Percentiles rank a stretch among this genome's conserved stretches.
Evolutionary conservation across 2,329 filamentous ascomycete genomes (phyloP).

Genomic region (Pyrenophora graminea): DNA sequence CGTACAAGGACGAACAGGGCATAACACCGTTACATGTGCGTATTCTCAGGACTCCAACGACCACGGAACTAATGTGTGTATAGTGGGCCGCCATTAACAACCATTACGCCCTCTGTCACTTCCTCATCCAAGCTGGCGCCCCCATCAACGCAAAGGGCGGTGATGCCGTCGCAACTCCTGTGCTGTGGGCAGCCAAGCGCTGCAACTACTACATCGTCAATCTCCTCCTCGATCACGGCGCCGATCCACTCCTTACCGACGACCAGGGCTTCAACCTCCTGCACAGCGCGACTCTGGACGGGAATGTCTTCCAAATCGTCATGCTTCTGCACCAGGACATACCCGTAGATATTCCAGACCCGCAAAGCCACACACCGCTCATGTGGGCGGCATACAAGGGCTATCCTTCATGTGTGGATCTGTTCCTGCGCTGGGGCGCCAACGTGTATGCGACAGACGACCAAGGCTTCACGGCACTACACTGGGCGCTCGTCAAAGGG

Average conservation of each 20-base stretch:
- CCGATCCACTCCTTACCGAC: conserved; percentile 89
- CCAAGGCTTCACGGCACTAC: conserved; percentile 89
- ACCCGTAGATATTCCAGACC: conserved; percentile 86
- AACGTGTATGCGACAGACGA: conserved; percentile 90
- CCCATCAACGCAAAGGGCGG: conserved; percentile 95
- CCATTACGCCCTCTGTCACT: conserved; percentile 95
- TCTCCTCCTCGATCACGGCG: conserved; percentile 85
- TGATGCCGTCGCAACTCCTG: conserved; percentile 88
- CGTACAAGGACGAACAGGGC: conserved; percentile 84
- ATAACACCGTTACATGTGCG: conserved; percentile 93
- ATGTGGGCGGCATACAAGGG: conserved; percentile 99
- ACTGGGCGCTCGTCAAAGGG: conserved; percentile 96
- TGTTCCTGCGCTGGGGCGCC: conserved; percentile 93
- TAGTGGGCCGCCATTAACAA: conserved; percentile 99
- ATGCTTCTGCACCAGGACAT: conserved; percentile 94
- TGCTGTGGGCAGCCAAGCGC: conserved; percentile 95
- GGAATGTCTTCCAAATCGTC: conserved; percentile 86
- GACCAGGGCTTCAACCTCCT: conserved; percentile 97
- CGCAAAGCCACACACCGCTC: conserved; percentile 86
- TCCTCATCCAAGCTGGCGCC: conserved; percentile 82
- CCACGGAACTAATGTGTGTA: conserved; percentile 14
- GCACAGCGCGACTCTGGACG: conserved; percentile 95
- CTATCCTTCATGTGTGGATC: conserved; percentile 85
- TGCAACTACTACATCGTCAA: conserved; percentile 97
- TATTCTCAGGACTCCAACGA: neutral